A percentile compares a stretch with the other conserved stretches of the same genome.
Evolutionary conservation across 2,329 filamentous ascomycete species (phyloP).

Genomic region (Achaetomium macrosporum): DNA sequence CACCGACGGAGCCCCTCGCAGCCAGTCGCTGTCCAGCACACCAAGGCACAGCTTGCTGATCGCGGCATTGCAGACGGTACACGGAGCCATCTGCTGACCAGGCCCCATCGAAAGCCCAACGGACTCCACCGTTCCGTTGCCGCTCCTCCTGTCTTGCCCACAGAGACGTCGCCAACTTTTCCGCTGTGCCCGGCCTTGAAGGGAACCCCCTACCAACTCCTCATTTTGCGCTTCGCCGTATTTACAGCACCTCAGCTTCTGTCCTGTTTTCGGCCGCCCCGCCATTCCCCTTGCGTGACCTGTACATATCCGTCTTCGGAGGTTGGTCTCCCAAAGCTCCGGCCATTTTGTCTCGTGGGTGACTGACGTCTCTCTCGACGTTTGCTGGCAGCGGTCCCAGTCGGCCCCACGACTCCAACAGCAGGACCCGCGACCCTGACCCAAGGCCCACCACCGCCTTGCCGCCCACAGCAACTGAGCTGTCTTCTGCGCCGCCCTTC

Average conservation of each 20-base stretch:
- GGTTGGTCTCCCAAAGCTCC: too few species aligned
- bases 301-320: too few species aligned
- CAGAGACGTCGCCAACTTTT: neutral
- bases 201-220: neutral
- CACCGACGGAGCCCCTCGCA: conserved; percentile 13
- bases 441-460: conserved; percentile 10
- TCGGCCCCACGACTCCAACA: conserved; percentile 18
- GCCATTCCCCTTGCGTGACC: neutral
- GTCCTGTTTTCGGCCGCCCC: conserved; percentile 1
- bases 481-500: conserved; percentile 16
- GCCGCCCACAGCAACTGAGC: conserved; percentile 12
- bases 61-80: conserved; percentile 24
- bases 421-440: conserved; percentile 12
- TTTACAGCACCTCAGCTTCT: neutral
- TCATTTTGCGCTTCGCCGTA: conserved; percentile 2
- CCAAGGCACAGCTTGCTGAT: conserved; percentile 25
- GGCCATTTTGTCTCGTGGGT: conserved; percentile 12
- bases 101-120: conserved; percentile 4
- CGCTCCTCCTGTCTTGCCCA: neutral
- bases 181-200: neutral
- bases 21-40: conserved; percentile 15
- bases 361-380: conserved; percentile 5
- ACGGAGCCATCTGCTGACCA: conserved; percentile 20
- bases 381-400: conserved; percentile 7
- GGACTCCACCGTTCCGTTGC: conserved; percentile 1